phyloP scores from a whole-genome alignment of 1,139 yeast species.

The Wickerhamomyces sp. region DNA sequence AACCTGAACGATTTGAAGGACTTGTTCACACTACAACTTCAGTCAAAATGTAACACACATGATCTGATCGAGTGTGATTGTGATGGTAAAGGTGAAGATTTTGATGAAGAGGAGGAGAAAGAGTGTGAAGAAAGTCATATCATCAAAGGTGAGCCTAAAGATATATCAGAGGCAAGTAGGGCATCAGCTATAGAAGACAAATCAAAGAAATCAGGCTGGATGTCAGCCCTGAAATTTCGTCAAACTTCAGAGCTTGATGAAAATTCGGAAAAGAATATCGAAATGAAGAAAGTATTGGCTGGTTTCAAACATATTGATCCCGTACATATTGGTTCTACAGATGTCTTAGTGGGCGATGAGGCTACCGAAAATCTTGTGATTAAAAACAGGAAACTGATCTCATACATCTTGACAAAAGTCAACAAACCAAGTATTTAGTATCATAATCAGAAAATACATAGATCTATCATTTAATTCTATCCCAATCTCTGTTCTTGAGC shows the following conservation, averaged over 20 bases:
- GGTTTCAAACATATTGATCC: constrained; percentile 65
- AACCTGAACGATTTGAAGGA: constrained; percentile 65
- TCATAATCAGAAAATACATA: neutral
- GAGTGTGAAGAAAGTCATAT: constrained; percentile 25
- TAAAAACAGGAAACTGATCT: constrained; percentile 9
- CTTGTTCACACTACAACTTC: constrained; percentile 54
- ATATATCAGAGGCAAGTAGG: too few relatives aligned
- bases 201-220: constrained; percentile 30
- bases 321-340: constrained; percentile 10
- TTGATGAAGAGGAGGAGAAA: constrained; percentile 18
- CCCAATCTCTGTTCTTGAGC: neutral
- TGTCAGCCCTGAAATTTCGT: constrained; percentile 48
- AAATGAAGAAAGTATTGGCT: constrained; percentile 52
- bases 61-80: constrained; percentile 77
- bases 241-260: constrained; percentile 31
- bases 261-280: constrained; percentile 28
- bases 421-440: constrained; percentile 13
- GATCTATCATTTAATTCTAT: neutral
- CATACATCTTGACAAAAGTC: constrained; percentile 19
- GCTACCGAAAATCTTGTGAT: constrained; percentile 14
- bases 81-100: constrained; percentile 42
- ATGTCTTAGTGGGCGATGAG: constrained; percentile 21
- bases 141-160: neutral
- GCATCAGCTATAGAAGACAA: constrained; percentile 5
- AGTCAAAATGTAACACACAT: constrained; percentile 71